A percentile compares a stretch with the other conserved stretches of the same genome.
Conservation (phyloP, 2,329 filamentous ascomycete genomes). For the Penicillium freii region DNA sequence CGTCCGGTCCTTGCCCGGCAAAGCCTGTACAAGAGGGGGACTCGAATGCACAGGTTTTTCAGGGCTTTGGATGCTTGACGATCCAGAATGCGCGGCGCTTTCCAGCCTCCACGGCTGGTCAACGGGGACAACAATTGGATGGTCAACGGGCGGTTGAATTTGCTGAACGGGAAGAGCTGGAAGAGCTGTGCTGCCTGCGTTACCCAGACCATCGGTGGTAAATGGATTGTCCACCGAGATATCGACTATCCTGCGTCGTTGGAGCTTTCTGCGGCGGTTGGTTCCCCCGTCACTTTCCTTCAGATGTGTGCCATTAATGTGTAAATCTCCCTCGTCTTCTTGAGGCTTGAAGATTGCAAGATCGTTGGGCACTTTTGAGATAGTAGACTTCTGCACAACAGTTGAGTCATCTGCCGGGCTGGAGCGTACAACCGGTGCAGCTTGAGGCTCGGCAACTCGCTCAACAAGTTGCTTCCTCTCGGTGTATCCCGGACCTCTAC, state of each 20-base stretch:
- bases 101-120: slow-evolving; percentile 34
- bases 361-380: slow-evolving; percentile 16
- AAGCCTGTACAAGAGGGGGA: slow-evolving; percentile 24
- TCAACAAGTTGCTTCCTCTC: slow-evolving; percentile 85
- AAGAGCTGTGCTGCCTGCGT: slow-evolving; percentile 29
- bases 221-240: slow-evolving; percentile 49
- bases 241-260: slow-evolving; percentile 58
- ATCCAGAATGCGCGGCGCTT: slow-evolving; percentile 30
- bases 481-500: slow-evolving; percentile 74
- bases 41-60: slow-evolving; percentile 20
- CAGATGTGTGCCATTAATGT: slow-evolving; percentile 11
- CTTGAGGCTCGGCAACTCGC: slow-evolving; percentile 70
- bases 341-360: slow-evolving; percentile 10
- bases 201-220: slow-evolving; percentile 31
- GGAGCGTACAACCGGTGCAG: slow-evolving; percentile 74
- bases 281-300: slow-evolving; percentile 34
- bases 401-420: slow-evolving; percentile 61
- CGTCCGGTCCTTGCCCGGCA: slow-evolving; percentile 33
- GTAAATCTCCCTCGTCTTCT: slow-evolving; percentile 17
- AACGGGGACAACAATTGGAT: slow-evolving; percentile 24
- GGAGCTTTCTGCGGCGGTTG: slow-evolving; percentile 48
- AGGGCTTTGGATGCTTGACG: slow-evolving; percentile 24
- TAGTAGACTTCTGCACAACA: slow-evolving; percentile 65
- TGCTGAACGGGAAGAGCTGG: slow-evolving; percentile 31
- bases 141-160: slow-evolving; percentile 30